Base-by-base conservation (phyloP, 140 eudicot genomes). In the Stevia rebaudiana region DNA sequence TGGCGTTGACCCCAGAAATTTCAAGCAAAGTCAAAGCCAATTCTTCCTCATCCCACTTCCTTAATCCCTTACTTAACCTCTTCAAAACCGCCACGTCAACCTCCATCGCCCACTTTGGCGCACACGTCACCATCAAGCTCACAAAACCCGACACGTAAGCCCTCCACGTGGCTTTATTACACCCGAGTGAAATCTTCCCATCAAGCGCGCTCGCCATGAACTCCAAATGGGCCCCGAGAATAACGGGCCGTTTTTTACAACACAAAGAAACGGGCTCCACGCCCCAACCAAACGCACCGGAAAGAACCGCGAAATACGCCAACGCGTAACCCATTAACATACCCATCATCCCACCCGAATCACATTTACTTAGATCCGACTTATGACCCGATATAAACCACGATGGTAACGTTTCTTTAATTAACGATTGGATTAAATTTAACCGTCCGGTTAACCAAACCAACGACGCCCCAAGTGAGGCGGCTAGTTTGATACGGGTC, bases 11-110 rank as follows among this genome's bases (percentile, higher is more conserved):
- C 71, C 99, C 99, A 61, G 94, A 66, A 59, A 81, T 72, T 12
- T 89, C 86, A 11, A 94, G 86, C 66, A 94, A 61, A 2, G 89
- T 85, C 75, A 88, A 65, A 37, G 89, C 97, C 74, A 94, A 21
- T 60, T 94, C 97, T 28, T 85, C 97, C 80, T 94, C 99, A 15
- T 74, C 75, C 95, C 95, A 83, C 67, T 78, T 86, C 74, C 79
- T 78, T 62, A 94, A 66, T 0, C 97, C 99, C 67, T 55, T 83
- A 52, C 96, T 81, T 57, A 94, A 71, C 16, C 95, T 85, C 86
- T 82, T 94, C 80, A 88, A 55, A 54, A 83, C 80, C 35, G 68
- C 74, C 60, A 88, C 84, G 52, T 94, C 90, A 6, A 94, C 95
- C 78, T 94, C 97, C 33, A 23, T 28, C 24, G 80, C 66, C 99